Evolutionary conservation across 176 grass and related monocot species (phyloP).

Genomic region (Coix lacrymajobi): DNA sequence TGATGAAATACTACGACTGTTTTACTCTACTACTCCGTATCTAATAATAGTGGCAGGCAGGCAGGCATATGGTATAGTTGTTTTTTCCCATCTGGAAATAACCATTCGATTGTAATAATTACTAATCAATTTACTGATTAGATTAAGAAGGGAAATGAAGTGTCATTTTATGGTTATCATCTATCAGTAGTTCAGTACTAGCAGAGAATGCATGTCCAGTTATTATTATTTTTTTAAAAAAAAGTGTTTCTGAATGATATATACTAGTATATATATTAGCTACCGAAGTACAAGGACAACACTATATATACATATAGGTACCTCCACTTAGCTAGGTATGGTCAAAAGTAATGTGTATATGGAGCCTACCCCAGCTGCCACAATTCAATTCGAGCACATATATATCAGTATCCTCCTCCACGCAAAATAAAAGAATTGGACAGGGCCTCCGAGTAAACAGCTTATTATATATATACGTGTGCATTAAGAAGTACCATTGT

Average conservation of each 20-base stretch:
- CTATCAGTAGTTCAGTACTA: not conserved
- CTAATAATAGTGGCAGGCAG: no score
- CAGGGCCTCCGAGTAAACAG: not conserved
- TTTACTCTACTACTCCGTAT: no score
- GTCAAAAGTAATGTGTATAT: conserved; percentile 19
- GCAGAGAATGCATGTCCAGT: not conserved
- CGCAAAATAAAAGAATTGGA: not conserved
- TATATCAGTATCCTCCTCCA: no score
- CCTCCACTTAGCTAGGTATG: not conserved
- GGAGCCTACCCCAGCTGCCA: conserved; percentile 2
- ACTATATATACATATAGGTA: not conserved
- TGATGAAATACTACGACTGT: not conserved
- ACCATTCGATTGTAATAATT: no score
- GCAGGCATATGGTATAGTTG: no score
- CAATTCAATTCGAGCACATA: not conserved
- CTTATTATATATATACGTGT: not conserved
- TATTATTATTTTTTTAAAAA: not conserved
- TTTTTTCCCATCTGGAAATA: no score
- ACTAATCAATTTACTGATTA: no score
- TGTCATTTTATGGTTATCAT: not conserved
- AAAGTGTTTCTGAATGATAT: not conserved
- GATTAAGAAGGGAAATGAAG: not conserved
- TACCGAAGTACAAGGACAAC: not conserved
- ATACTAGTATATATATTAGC: not conserved
- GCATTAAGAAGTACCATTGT: not conserved